Conservation (phyloP, 2,329 filamentous ascomycete species). For the Diaporthe ilicicola region DNA sequence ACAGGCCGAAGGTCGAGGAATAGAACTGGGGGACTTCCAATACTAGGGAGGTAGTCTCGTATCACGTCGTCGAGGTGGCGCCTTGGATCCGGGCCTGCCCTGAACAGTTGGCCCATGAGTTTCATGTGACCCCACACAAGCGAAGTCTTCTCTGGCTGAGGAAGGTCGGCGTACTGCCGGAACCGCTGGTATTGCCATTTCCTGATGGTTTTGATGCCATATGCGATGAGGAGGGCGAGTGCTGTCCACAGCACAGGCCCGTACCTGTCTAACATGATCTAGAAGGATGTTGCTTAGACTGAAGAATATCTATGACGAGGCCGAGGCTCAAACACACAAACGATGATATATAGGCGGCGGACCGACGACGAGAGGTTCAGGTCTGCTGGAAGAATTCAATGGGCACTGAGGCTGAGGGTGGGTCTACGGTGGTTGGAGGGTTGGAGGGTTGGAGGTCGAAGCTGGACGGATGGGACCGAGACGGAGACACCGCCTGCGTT, state of each 20-base stretch:
- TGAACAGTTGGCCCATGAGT: conserved; percentile 14
- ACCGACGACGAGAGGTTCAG: neutral
- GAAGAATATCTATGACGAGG: too few relatives aligned
- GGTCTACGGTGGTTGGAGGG: neutral
- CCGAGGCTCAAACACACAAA: neutral
- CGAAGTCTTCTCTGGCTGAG: conserved; percentile 25
- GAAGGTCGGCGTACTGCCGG: conserved; percentile 23
- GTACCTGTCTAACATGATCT: conserved; percentile 11
- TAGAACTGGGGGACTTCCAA: conserved; percentile 45
- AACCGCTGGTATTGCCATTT: conserved; percentile 27
- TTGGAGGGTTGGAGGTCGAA: neutral
- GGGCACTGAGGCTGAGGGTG: neutral
- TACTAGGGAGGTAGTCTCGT: conserved; percentile 29
- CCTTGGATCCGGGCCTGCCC: conserved; percentile 15
- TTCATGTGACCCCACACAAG: conserved; percentile 28
- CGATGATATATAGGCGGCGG: neutral
- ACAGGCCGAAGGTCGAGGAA: conserved; percentile 47
- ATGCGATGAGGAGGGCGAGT: conserved; percentile 19
- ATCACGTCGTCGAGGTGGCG: conserved; percentile 36
- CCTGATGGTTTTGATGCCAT: conserved; percentile 12
- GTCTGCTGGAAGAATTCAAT: neutral
- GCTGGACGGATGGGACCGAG: neutral
- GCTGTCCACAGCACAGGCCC: conserved; percentile 29
- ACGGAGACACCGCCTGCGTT: neutral
- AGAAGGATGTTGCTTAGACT: neutral